Evolutionary conservation across 768 basidiomycete genomes (phyloP).

Genomic region (Russula abietina): DNA sequence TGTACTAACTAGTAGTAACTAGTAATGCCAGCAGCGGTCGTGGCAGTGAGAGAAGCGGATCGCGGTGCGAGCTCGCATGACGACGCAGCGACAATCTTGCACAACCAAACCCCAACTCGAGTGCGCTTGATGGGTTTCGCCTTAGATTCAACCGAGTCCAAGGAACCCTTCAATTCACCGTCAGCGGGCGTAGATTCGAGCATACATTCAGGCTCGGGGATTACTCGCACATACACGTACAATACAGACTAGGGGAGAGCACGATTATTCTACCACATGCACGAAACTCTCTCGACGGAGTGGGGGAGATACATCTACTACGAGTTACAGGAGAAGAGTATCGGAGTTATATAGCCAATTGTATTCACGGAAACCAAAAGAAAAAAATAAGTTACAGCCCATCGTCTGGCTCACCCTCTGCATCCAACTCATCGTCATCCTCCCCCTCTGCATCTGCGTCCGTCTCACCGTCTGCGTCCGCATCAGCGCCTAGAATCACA

Average conservation of each 20-base stretch:
- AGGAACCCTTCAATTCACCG: background rate
- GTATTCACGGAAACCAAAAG: constrained; percentile 9
- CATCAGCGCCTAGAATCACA: constrained; percentile 8
- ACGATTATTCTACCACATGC: constrained; percentile 4
- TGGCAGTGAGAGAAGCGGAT: no score
- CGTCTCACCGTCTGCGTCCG: constrained; percentile 39
- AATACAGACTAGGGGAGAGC: background rate
- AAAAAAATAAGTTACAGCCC: constrained; percentile 22
- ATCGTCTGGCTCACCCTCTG: constrained; percentile 32
- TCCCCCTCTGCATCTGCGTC: constrained; percentile 40
- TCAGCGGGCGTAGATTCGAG: background rate
- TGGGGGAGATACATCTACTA: constrained; percentile 17
- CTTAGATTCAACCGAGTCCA: no score
- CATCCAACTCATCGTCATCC: constrained; percentile 31
- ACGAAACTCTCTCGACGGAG: constrained; percentile 2
- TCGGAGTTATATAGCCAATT: constrained; percentile 16
- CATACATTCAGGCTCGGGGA: background rate
- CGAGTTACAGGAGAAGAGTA: constrained; percentile 14
- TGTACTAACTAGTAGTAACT: no score
- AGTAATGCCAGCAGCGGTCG: no score
- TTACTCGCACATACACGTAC: constrained; percentile 5
- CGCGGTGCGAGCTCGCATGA: no score
- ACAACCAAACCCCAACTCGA: no score
- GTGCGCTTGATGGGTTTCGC: no score
- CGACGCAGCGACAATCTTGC: no score